These are phyloP conservation scores for Rhodocollybia butyracea DNA, from an alignment of 768 basidiomycete genomes.

Conservation along the genomic window DNA sequence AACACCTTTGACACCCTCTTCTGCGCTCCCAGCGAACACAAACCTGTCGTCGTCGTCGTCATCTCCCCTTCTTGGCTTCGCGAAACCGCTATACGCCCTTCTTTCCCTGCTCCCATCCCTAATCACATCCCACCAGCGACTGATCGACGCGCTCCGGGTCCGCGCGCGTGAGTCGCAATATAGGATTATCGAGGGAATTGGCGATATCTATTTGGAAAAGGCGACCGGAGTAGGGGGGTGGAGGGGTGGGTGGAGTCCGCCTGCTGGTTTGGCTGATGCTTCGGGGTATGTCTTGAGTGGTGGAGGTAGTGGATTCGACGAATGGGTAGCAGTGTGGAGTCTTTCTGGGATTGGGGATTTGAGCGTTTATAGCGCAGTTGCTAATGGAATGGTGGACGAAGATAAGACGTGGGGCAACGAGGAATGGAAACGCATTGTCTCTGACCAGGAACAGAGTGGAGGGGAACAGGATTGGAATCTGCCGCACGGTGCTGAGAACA, in stretches of 20 bases:
- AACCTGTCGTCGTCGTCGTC: background rate
- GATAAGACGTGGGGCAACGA: background rate
- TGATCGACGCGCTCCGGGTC: conserved; percentile 82
- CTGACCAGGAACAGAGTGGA: background rate
- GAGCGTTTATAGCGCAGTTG: background rate
- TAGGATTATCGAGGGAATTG: conserved; percentile 79
- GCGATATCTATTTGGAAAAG: conserved; percentile 89
- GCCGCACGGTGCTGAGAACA: conserved; percentile 62
- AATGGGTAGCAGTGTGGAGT: conserved; percentile 2
- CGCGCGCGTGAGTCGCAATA: conserved; percentile 77
- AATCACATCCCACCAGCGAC: conserved; percentile 55
- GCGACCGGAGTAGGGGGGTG: conserved; percentile 10
- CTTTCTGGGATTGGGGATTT: background rate
- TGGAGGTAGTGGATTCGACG: conserved; percentile 1
- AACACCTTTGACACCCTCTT: no score
- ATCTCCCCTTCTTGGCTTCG: background rate
- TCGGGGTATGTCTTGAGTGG: background rate
- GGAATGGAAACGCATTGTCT: background rate
- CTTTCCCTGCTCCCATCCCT: background rate
- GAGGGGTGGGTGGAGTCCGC: conserved; percentile 1
- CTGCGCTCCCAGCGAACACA: no score
- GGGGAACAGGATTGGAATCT: background rate
- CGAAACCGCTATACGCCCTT: background rate
- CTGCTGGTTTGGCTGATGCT: background rate
- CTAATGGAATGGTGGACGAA: background rate